Percentiles rank a stretch among this genome's conserved stretches.
These are phyloP conservation scores for Pyrenopolyporus hunteri DNA, from an alignment of 495 filamentous ascomycete species.

Conservation along the genomic window DNA sequence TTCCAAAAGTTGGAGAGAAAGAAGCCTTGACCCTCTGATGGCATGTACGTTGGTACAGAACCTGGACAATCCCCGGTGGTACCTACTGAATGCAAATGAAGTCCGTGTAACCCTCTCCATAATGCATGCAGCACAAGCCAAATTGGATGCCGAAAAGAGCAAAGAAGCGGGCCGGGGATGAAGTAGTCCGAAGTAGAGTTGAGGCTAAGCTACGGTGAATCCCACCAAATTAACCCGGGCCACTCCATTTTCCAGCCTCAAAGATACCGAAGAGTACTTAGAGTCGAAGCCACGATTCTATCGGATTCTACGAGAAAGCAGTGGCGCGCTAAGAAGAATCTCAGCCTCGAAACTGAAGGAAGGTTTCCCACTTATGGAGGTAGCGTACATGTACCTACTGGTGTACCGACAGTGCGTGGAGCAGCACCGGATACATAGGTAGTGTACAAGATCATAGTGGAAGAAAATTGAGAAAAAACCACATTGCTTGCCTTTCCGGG, in stretches of 20 bases:
- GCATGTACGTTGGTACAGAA: background rate
- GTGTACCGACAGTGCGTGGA: too few relatives aligned
- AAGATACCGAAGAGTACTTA: conserved; percentile 29
- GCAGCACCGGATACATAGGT: too few relatives aligned
- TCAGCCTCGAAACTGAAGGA: conserved; percentile 36
- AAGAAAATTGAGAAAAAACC: too few relatives aligned
- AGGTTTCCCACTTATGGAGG: too few relatives aligned
- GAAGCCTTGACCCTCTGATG: background rate
- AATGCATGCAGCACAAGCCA: conserved; percentile 35
- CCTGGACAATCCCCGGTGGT: background rate
- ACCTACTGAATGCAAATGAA: background rate
- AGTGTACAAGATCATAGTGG: too few relatives aligned
- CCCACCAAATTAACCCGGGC: background rate
- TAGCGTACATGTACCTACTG: too few relatives aligned
- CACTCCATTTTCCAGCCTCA: conserved; percentile 17
- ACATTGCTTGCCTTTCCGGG: too few relatives aligned
- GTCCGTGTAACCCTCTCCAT: conserved; percentile 22
- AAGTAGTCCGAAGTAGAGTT: conserved; percentile 29
- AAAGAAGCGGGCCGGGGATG: conserved; percentile 6
- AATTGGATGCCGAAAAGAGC: conserved; percentile 33
- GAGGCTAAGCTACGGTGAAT: conserved; percentile 23
- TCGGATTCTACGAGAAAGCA: conserved; percentile 42
- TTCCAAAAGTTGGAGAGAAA: too few relatives aligned
- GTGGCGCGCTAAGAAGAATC: conserved; percentile 37
- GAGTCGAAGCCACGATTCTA: conserved; percentile 42